Conservation (phyloP, 148 eudicot genomes). For the Silene latifolia region DNA sequence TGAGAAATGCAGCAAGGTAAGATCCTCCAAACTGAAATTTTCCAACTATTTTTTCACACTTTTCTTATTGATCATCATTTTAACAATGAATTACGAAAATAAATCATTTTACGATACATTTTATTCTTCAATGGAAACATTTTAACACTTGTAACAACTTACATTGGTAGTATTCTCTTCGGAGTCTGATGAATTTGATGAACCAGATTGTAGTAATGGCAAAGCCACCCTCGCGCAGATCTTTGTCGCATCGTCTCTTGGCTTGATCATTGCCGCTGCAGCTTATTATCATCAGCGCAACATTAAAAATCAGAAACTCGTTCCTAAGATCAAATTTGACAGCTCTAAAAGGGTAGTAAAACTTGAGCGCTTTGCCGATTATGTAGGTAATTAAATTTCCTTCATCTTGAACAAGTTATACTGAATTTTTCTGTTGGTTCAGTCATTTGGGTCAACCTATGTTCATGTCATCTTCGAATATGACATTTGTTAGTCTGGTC, state of each 20-base stretch:
- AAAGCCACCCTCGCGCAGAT: constrained; percentile 43
- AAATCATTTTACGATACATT: neutral
- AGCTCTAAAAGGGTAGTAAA: constrained; percentile 54
- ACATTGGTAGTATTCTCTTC: constrained; percentile 9
- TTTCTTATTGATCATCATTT: neutral
- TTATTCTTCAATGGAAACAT: constrained; percentile 21
- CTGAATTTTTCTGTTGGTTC: neutral
- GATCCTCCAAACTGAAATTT: no score
- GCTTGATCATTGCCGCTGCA: constrained; percentile 55
- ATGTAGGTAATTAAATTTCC: constrained; percentile 67
- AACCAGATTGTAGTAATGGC: constrained; percentile 31
- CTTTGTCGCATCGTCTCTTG: constrained; percentile 54
- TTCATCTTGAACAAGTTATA: neutral
- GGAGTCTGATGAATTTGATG: constrained; percentile 5
- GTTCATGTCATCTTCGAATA: no score
- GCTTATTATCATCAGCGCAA: constrained; percentile 47
- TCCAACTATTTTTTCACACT: neutral
- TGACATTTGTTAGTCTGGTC: no score
- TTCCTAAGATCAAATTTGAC: constrained; percentile 53
- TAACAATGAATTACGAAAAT: neutral
- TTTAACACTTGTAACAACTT: constrained; percentile 19
- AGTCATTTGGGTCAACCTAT: no score
- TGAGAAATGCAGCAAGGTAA: constrained; percentile 31
- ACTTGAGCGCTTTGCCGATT: constrained; percentile 78
- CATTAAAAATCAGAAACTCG: constrained; percentile 40